Base-by-base conservation (phyloP, 257 asterid genomes). In the Euphrasia confusa region DNA sequence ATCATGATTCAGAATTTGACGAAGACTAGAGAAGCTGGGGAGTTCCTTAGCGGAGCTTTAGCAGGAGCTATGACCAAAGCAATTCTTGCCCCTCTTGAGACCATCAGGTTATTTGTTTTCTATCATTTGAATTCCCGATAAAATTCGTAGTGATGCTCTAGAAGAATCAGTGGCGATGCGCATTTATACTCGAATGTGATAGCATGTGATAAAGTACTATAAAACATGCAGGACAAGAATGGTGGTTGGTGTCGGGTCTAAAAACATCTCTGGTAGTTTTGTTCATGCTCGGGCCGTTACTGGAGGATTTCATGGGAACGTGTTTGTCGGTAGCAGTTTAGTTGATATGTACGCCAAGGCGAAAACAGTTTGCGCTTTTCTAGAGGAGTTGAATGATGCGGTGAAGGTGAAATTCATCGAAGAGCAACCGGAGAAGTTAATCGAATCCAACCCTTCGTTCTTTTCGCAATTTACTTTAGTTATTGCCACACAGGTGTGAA, bases 21-120 rank as follows among this genome's bases (percentile, higher is more conserved):
- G 40, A 74, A 64, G 66, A 77, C 78, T 10, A 80, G 96, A 77
- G 98, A 91, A 83, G 94, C 75, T 27, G 84, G 84, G 2, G 98
- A 88, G 84, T 91, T 91, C 75, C 80, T 88, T 50, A 91, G 96
- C 63, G 98, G 96, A 71, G 96, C 98, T 55, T 72, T 91, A 69
- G 96, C 96, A 2, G 96, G 96, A 68, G 95, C 98, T 60, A 88
- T 88, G 98, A 91, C 96, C 63, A 91, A 91, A 80, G 96, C 98
- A 33, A 77, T 84, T 71, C 96, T 91, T 52, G 98, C 96, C 71
- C 98, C 98, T 63, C 93, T 91, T 10, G 98, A 91, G 75, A 91
- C 98, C 71, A 91, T 91, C 87, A 86, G 98, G 98, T 90, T 26
- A 27, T 64, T 70, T 58, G 44, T 57, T 15, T 49, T 56, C 50